Evolutionary conservation across 768 basidiomycete genomes (phyloP).

Genomic region (Candolleomyces aberdarensis): DNA sequence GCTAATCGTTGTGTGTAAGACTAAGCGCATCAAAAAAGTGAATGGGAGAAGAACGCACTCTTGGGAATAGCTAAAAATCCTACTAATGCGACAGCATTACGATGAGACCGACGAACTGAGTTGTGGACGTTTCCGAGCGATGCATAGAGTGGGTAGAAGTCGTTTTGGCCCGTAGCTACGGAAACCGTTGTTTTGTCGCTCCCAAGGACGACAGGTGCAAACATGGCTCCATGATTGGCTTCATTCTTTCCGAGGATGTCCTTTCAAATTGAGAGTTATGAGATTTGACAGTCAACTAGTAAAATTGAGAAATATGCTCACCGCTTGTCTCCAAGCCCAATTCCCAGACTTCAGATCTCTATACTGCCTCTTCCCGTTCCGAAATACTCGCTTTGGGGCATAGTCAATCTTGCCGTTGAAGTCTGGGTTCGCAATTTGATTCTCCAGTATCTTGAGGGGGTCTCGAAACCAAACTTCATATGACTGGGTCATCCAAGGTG

Average conservation of each 20-base stretch:
- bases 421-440: constrained; percentile 32
- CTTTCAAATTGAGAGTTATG: no score
- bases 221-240: no score
- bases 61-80: constrained; percentile 36
- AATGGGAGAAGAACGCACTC: constrained; percentile 22
- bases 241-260: no score
- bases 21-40: no score
- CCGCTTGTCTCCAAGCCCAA: constrained; percentile 39
- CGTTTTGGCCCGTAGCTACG: no score
- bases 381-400: constrained; percentile 23
- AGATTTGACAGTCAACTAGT: no score
- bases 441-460: constrained; percentile 21
- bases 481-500: constrained; percentile 26
- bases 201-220: no score
- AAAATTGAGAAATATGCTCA: no score
- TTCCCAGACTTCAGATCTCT: constrained; percentile 39
- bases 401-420: constrained; percentile 30
- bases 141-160: no score
- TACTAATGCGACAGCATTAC: constrained; percentile 22
- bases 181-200: no score
- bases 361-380: constrained; percentile 21
- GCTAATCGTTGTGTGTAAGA: neutral
- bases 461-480: constrained; percentile 33
- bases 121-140: no score
- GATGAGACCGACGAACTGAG: no score